These are phyloP conservation scores for Dissophora ornata DNA, from an alignment of 192 early-diverging fungal genomes.

Conservation along the genomic window DNA sequence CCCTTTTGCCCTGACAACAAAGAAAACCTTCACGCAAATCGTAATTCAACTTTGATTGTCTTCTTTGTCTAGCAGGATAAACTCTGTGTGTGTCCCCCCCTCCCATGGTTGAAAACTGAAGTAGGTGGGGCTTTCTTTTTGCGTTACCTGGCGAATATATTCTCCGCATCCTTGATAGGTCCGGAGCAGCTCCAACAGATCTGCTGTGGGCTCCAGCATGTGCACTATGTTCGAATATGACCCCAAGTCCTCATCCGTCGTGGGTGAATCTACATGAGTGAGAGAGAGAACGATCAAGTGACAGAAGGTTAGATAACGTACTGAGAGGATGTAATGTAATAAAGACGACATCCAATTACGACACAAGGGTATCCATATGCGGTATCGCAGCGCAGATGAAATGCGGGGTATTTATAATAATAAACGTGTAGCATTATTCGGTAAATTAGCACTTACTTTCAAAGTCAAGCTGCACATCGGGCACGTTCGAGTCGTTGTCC, in stretches of 20 bases:
- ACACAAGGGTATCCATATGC: no score
- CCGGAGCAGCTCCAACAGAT: conserved; percentile 65
- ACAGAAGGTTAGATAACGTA: conserved; percentile 1
- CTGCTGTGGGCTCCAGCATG: conserved; percentile 65
- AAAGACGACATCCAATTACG: no score
- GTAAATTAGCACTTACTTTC: conserved; percentile 61
- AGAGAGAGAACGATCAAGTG: background rate
- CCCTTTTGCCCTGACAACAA: no score
- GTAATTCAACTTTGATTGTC: no score
- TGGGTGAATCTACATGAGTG: conserved; percentile 55
- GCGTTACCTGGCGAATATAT: conserved; percentile 75
- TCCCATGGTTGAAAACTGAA: no score
- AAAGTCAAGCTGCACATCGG: conserved; percentile 69
- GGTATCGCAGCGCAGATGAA: background rate
- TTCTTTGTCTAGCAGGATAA: no score
- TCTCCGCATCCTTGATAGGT: conserved; percentile 76
- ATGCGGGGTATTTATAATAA: no score
- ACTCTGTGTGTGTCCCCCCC: background rate
- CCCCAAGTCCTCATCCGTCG: conserved; percentile 70
- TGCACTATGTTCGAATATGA: conserved; percentile 66
- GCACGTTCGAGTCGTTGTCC: conserved; percentile 50
- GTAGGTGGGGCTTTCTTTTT: background rate
- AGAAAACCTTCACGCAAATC: no score
- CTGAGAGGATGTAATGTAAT: no score
- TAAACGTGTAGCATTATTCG: background rate